These are phyloP conservation scores for Penicillium simplicissimum DNA, from an alignment of 495 filamentous ascomycete genomes.

Conservation along the genomic window DNA sequence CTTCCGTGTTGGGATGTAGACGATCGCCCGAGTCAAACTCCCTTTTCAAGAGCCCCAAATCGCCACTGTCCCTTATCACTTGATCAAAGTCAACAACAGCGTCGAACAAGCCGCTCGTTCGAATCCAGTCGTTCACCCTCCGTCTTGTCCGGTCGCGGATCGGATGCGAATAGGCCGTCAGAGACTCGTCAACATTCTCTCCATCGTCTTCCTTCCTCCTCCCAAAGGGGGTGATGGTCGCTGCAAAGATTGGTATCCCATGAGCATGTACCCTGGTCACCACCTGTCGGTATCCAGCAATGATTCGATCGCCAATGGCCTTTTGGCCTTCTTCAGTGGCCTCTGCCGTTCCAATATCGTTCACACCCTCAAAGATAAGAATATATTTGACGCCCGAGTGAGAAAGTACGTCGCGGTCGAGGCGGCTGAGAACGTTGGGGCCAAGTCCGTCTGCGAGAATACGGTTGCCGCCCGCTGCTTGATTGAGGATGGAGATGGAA, in stretches of 20 bases:
- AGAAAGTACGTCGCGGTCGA: slow-evolving; percentile 64
- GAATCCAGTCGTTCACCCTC: slow-evolving; percentile 64
- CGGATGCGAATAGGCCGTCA: slow-evolving; percentile 53
- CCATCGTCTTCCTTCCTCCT: slow-evolving; percentile 22
- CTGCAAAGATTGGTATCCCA: slow-evolving; percentile 59
- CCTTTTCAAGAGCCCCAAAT: slow-evolving; percentile 42
- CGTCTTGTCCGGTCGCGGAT: slow-evolving; percentile 58
- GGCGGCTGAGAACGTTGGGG: slow-evolving; percentile 58
- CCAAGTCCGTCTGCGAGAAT: slow-evolving; percentile 64
- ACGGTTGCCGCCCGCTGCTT: slow-evolving; percentile 74
- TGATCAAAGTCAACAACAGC: slow-evolving; percentile 64
- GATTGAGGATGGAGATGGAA: slow-evolving; percentile 60
- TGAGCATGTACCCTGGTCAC: slow-evolving; percentile 54
- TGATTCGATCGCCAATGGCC: slow-evolving; percentile 51
- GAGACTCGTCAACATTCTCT: slow-evolving; percentile 27
- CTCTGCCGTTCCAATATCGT: slow-evolving; percentile 63
- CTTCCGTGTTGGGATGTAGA: slow-evolving; percentile 68
- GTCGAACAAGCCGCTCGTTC: slow-evolving; percentile 58
- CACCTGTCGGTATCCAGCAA: slow-evolving; percentile 59
- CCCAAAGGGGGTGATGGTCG: slow-evolving; percentile 70
- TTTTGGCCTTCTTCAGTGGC: slow-evolving; percentile 49
- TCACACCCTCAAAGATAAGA: slow-evolving; percentile 74
- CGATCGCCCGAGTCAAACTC: slow-evolving; percentile 68
- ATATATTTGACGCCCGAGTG: slow-evolving; percentile 59
- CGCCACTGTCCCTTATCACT: slow-evolving; percentile 53